Conservation (phyloP, 2,329 filamentous ascomycete genomes). For the Ophiostoma quercus region DNA sequence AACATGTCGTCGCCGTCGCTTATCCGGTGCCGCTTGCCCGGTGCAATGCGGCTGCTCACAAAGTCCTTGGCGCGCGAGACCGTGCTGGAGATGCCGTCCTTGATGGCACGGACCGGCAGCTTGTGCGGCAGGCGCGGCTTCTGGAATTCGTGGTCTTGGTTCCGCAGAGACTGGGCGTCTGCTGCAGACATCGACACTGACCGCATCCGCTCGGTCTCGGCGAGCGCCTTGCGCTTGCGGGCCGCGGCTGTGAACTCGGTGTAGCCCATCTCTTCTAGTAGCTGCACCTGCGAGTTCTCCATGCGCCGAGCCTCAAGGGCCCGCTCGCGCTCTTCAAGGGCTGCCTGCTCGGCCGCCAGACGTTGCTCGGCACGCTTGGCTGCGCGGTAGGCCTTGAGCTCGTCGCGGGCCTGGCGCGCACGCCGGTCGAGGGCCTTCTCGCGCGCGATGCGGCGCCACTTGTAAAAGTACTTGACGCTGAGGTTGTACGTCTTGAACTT, state of each 20-base stretch:
- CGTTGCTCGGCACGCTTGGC: slow-evolving; percentile 34
- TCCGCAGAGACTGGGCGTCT: slow-evolving; percentile 21
- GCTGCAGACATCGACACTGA: slow-evolving; percentile 14
- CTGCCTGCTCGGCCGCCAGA: slow-evolving; percentile 36
- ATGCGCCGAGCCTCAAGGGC: slow-evolving; percentile 27
- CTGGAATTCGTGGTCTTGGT: slow-evolving; percentile 28
- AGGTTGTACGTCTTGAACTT: slow-evolving; percentile 48
- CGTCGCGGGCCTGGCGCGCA: slow-evolving; percentile 48
- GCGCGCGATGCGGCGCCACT: slow-evolving; percentile 49
- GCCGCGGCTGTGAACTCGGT: slow-evolving; percentile 18
- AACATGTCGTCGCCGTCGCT: not conserved
- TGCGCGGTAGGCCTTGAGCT: slow-evolving; percentile 39
- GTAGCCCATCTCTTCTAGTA: slow-evolving; percentile 26
- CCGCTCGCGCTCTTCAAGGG: slow-evolving; percentile 32
- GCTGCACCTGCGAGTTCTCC: slow-evolving; percentile 29
- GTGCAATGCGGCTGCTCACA: slow-evolving; percentile 18
- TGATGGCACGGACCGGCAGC: slow-evolving; percentile 11
- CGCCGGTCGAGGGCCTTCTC: slow-evolving; percentile 46
- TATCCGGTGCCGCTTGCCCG: not conserved
- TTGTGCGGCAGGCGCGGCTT: slow-evolving; percentile 28
- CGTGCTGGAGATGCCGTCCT: slow-evolving; percentile 19
- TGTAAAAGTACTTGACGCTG: slow-evolving; percentile 51
- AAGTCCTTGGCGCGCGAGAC: slow-evolving; percentile 21
- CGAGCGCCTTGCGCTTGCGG: slow-evolving; percentile 23
- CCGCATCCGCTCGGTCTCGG: slow-evolving; percentile 26